Conservation (phyloP, 805 yeast genomes). For the Candida maris region DNA sequence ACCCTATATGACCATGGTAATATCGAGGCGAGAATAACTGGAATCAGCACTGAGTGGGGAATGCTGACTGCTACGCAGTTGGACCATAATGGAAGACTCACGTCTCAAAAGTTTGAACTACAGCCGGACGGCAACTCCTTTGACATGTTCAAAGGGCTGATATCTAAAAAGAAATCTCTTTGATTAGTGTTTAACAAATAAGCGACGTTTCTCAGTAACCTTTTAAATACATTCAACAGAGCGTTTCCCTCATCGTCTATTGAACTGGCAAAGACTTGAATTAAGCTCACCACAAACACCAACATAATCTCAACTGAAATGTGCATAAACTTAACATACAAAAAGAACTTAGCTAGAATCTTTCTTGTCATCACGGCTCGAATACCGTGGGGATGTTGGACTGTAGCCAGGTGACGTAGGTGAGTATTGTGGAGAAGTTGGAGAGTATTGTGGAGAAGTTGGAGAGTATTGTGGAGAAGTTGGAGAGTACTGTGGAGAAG, state of each 20-base stretch:
- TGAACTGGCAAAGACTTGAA: too few relatives aligned
- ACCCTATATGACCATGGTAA: constrained; percentile 44
- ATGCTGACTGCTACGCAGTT: constrained; percentile 72
- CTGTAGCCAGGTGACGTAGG: constrained; percentile 66
- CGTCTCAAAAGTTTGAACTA: constrained; percentile 59
- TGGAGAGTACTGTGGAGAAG: constrained; percentile 75
- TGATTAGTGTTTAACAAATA: not conserved
- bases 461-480: constrained; percentile 78
- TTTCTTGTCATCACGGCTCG: too few relatives aligned
- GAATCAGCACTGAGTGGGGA: constrained; percentile 85
- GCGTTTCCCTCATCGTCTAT: constrained; percentile 15
- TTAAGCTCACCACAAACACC: too few relatives aligned
- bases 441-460: constrained; percentile 62
- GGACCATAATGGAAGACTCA: constrained; percentile 39
- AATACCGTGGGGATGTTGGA: constrained; percentile 74
- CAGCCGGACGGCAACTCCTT: constrained; percentile 98
- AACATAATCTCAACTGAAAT: too few relatives aligned
- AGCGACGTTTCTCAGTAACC: not conserved
- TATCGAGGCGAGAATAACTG: constrained; percentile 61
- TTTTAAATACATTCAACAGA: not conserved
- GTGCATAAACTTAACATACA: not conserved
- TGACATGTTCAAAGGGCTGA: constrained; percentile 88
- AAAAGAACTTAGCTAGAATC: too few relatives aligned
- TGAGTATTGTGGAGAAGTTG: constrained; percentile 61
- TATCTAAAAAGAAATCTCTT: constrained; percentile 49